phyloP scores from a whole-genome alignment of 345 rosid genomes.

The Salix arbutifolia region DNA sequence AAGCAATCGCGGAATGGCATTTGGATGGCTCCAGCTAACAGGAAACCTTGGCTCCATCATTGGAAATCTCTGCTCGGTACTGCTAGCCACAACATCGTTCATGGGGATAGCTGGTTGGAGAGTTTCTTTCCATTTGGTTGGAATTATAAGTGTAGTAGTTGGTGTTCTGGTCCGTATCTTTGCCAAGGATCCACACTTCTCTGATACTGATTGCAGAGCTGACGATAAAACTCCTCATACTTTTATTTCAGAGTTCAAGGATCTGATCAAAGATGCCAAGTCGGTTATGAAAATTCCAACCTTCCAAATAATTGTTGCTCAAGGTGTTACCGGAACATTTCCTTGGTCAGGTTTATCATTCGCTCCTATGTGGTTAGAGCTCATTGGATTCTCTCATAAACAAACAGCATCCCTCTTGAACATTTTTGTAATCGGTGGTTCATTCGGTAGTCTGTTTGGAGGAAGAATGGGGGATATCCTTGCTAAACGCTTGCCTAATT shows the following conservation, averaged over 20 bases:
- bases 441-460: constrained; percentile 50
- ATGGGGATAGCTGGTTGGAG: constrained; percentile 76
- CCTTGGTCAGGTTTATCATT: constrained; percentile 65
- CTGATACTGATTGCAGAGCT: constrained; percentile 9
- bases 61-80: constrained; percentile 51
- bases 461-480: constrained; percentile 60
- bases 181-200: constrained; percentile 60
- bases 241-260: constrained; percentile 38
- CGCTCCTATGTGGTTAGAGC: constrained; percentile 65
- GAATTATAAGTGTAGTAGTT: constrained; percentile 51
- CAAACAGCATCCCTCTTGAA: constrained; percentile 47
- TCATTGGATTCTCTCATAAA: constrained; percentile 57
- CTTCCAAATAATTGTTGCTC: constrained; percentile 66
- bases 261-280: constrained; percentile 44
- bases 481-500: constrained; percentile 42
- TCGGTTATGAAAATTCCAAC: constrained; percentile 51
- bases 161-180: constrained; percentile 55
- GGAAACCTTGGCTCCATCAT: constrained; percentile 57
- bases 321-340: constrained; percentile 58
- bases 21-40: constrained; percentile 73
- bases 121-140: constrained; percentile 64
- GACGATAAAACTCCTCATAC: constrained; percentile 21
- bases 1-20: constrained; percentile 65
- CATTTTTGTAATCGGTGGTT: constrained; percentile 32
- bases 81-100: constrained; percentile 62